Evolutionary conservation across 495 filamentous ascomycete genomes (phyloP).

Genomic region (Poronia punctata): DNA sequence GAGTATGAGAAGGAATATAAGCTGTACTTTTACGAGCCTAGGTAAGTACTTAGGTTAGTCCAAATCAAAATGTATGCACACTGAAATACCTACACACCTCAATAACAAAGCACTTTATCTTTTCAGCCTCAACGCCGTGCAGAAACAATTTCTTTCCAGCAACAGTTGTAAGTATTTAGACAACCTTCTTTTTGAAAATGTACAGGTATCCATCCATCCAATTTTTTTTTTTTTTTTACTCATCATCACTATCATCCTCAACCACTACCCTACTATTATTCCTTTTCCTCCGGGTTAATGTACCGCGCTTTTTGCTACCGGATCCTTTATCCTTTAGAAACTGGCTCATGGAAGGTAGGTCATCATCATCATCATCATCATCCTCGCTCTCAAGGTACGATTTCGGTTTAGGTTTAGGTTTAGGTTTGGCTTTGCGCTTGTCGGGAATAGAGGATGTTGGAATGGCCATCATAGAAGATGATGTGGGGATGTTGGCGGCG

Average conservation of each 20-base stretch:
- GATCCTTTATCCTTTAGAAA: slow-evolving; percentile 15
- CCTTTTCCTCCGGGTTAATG: slow-evolving; percentile 9
- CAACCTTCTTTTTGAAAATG: background rate
- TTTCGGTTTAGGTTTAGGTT: slow-evolving; percentile 23
- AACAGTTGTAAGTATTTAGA: too few species aligned
- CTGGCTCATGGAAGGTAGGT: slow-evolving; percentile 30
- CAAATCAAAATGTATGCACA: too few species aligned
- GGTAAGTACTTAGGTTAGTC: too few species aligned
- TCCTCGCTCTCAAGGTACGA: slow-evolving; percentile 27
- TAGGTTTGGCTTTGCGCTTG: background rate
- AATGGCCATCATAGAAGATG: slow-evolving; percentile 14
- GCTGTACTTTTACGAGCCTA: too few species aligned
- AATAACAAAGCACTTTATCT: too few species aligned
- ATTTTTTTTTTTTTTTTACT: slow-evolving; percentile 14
- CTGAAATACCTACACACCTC: too few species aligned
- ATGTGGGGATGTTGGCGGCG: slow-evolving; percentile 18
- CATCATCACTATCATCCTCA: slow-evolving; percentile 25
- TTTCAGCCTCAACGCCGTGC: too few species aligned
- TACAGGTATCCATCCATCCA: background rate
- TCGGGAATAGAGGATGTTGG: slow-evolving; percentile 3
- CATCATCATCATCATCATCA: slow-evolving; percentile 28
- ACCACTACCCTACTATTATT: slow-evolving; percentile 1
- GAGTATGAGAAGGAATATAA: too few species aligned
- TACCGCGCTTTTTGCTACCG: background rate
- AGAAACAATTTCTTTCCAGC: too few species aligned